These are phyloP conservation scores for Fusarium luffae DNA, from an alignment of 2,329 filamentous ascomycete genomes.

Conservation along the genomic window DNA sequence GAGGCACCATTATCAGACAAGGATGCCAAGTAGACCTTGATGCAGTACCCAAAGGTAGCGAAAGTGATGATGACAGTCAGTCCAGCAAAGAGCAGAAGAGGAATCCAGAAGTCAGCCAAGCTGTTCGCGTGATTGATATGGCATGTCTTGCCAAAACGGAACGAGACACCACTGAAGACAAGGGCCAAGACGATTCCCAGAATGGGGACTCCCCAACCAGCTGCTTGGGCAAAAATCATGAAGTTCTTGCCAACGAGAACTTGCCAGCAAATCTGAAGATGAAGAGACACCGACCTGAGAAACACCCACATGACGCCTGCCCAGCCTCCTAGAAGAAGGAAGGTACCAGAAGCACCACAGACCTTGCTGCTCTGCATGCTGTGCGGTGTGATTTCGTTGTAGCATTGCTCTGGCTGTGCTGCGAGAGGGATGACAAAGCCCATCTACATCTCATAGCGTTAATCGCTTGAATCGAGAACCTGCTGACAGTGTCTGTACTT, in stretches of 20 bases:
- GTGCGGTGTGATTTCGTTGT: slow-evolving; percentile 90
- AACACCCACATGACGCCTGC: slow-evolving; percentile 90
- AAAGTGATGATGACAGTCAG: slow-evolving; percentile 84
- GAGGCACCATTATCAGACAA: slow-evolving; percentile 77
- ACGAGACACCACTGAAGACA: slow-evolving; percentile 89
- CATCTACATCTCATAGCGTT: slow-evolving; percentile 63
- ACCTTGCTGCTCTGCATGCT: slow-evolving; percentile 85
- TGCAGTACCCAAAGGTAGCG: slow-evolving; percentile 88
- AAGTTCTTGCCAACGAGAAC: slow-evolving; percentile 87
- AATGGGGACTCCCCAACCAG: slow-evolving; percentile 86
- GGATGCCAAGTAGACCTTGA: slow-evolving; percentile 92
- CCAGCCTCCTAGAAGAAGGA: slow-evolving; percentile 88
- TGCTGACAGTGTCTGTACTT: slow-evolving; percentile 52
- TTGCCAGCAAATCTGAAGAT: slow-evolving; percentile 99
- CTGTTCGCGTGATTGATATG: slow-evolving; percentile 93
- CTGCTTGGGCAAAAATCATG: slow-evolving; percentile 83
- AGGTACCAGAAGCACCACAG: slow-evolving; percentile 88
- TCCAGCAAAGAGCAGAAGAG: slow-evolving; percentile 81
- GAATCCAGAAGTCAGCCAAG: slow-evolving; percentile 89
- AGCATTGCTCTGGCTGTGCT: slow-evolving; percentile 82
- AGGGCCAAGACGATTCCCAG: slow-evolving; percentile 81
- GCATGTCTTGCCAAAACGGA: slow-evolving; percentile 90
- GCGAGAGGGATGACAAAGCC: slow-evolving; percentile 91
- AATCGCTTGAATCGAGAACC: slow-evolving; percentile 19
- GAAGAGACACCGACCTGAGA: slow-evolving; percentile 87